These are phyloP conservation scores for Agrocybe chaxingu DNA, from an alignment of 768 basidiomycete species.

Conservation along the genomic window DNA sequence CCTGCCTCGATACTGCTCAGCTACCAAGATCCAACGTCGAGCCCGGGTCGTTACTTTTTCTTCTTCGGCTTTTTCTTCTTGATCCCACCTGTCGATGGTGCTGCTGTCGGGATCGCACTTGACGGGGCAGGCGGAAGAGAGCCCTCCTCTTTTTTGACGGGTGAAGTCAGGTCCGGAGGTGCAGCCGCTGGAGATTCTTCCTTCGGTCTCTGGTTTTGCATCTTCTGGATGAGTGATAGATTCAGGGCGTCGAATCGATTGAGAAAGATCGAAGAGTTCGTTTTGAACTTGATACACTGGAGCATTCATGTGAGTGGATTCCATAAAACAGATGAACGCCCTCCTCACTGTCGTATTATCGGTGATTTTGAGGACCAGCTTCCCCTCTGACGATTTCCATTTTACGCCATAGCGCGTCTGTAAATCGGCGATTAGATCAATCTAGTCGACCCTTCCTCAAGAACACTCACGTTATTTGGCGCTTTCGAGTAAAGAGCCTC, in stretches of 20 bases:
- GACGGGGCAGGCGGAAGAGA: constrained; percentile 28
- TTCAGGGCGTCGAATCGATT: constrained; percentile 96
- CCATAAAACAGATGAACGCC: not conserved
- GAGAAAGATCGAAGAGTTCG: constrained; percentile 89
- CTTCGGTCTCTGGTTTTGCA: constrained; percentile 59
- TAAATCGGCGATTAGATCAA: constrained; percentile 4
- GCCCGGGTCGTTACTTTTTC: constrained; percentile 50
- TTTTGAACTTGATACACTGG: constrained; percentile 96
- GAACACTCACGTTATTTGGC: constrained; percentile 62
- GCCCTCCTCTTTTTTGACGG: constrained; percentile 19
- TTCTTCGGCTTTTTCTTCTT: constrained; percentile 87
- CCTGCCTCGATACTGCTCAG: not conserved
- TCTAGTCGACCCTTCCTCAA: not conserved
- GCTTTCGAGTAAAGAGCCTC: constrained; percentile 80
- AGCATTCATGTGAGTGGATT: not conserved
- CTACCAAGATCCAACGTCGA: not conserved
- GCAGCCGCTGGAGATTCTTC: constrained; percentile 29
- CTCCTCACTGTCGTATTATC: constrained; percentile 79
- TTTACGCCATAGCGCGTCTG: constrained; percentile 91
- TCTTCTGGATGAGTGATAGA: constrained; percentile 79
- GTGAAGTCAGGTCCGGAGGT: constrained; percentile 9
- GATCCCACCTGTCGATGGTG: constrained; percentile 51
- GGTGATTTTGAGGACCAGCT: constrained; percentile 91
- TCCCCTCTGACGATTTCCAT: constrained; percentile 83
- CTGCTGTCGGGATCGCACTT: constrained; percentile 26